These are phyloP conservation scores for Russula abietina DNA, from an alignment of 768 basidiomycete species.

Conservation along the genomic window DNA sequence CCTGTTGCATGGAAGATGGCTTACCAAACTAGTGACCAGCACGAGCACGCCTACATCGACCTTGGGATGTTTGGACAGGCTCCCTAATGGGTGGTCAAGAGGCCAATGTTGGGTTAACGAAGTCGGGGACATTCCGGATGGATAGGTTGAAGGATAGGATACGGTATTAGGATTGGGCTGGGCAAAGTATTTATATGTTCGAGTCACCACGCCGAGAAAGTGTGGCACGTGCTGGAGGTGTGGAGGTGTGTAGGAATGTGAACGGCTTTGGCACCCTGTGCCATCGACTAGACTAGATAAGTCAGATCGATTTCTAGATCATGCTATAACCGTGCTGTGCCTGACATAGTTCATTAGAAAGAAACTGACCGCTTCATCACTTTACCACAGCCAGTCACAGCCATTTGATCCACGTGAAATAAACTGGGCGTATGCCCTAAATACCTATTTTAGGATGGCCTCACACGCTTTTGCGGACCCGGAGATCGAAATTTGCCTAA, in stretches of 20 bases:
- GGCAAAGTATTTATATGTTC: not conserved
- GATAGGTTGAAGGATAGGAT: not conserved
- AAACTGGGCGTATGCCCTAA: too few species aligned
- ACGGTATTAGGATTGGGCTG: too few species aligned
- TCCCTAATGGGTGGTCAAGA: not conserved
- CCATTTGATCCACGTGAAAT: too few species aligned
- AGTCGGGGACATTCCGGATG: conserved; percentile 33
- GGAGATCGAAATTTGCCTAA: too few species aligned
- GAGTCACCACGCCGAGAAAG: not conserved
- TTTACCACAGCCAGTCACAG: too few species aligned
- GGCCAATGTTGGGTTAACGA: not conserved
- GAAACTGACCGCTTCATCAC: too few species aligned
- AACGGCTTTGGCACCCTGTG: not conserved
- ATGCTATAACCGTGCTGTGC: too few species aligned
- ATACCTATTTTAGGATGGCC: too few species aligned
- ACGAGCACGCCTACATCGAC: not conserved
- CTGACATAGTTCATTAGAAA: not conserved
- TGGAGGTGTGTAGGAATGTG: not conserved
- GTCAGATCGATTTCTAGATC: not conserved
- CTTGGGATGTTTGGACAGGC: not conserved
- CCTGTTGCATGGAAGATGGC: not conserved
- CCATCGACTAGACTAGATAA: too few species aligned
- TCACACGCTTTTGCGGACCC: too few species aligned
- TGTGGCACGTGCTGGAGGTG: not conserved
- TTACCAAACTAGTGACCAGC: conserved; percentile 4